Percentiles rank a stretch among this genome's conserved stretches.
Conservation (phyloP, 2,329 filamentous ascomycete genomes). For the Fusarium sp. region DNA sequence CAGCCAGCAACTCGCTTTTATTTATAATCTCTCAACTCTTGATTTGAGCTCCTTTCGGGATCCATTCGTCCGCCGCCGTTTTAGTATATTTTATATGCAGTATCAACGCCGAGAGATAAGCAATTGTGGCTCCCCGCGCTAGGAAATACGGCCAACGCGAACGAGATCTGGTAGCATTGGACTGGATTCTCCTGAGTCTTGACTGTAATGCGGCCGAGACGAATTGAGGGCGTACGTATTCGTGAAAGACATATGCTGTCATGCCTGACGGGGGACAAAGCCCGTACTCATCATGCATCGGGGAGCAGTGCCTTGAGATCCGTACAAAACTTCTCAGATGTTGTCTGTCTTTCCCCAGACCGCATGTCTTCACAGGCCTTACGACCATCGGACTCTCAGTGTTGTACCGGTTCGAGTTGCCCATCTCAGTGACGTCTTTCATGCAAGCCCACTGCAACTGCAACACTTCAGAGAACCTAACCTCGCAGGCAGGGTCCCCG, state of each 20-base stretch:
- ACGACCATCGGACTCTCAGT: constrained; percentile 12
- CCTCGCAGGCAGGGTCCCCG: constrained; percentile 23
- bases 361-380: constrained; percentile 1
- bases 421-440: constrained; percentile 41
- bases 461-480: constrained; percentile 30
- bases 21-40: constrained; percentile 43
- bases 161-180: constrained; percentile 14
- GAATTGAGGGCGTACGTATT: background rate
- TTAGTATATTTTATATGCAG: constrained; percentile 14
- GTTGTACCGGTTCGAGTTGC: constrained; percentile 33
- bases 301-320: constrained; percentile 13
- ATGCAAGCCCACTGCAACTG: constrained; percentile 26
- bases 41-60: constrained; percentile 33
- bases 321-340: constrained; percentile 13
- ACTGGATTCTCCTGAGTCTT: background rate
- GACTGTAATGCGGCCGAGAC: constrained; percentile 22
- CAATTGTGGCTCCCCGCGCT: constrained; percentile 29
- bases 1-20: constrained; percentile 36
- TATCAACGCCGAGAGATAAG: constrained; percentile 36
- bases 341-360: constrained; percentile 5
- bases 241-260: background rate
- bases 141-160: constrained; percentile 28
- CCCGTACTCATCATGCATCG: constrained; percentile 8
- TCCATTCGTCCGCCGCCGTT: constrained; percentile 27
- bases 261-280: constrained; percentile 25